These are phyloP conservation scores for Pseudocercospora macadamiae DNA, from an alignment of 2,329 filamentous ascomycete species.

Conservation along the genomic window DNA sequence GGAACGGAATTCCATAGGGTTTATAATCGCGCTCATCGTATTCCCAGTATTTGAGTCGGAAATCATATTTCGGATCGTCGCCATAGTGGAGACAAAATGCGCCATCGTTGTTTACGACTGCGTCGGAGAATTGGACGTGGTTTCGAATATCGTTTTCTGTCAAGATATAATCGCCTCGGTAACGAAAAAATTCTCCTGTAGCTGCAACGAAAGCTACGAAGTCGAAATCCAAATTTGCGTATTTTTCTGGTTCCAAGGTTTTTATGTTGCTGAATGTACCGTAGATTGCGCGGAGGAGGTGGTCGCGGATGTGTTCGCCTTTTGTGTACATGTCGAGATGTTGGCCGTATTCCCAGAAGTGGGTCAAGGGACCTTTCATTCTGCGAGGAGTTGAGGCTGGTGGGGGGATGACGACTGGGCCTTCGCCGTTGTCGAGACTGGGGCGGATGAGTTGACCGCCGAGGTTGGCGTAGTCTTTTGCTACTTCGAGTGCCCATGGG, in stretches of 20 bases:
- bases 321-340: not conserved
- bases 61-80: not conserved
- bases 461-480: constrained; percentile 13
- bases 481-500: constrained; percentile 12
- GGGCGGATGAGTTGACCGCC: constrained; percentile 8
- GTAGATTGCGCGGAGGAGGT: constrained; percentile 3
- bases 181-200: not conserved
- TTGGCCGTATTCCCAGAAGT: constrained; percentile 9
- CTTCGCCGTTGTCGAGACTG: constrained; percentile 7
- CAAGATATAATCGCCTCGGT: constrained; percentile 3
- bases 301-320: constrained; percentile 1
- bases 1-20: not conserved
- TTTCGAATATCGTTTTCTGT: not conserved
- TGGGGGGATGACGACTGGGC: not conserved
- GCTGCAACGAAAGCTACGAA: constrained; percentile 1
- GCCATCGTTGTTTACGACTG: not conserved
- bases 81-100: not conserved
- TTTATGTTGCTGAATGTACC: constrained; percentile 3
- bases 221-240: not conserved
- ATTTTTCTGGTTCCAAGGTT: not conserved
- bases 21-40: not conserved
- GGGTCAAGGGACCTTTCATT: not conserved
- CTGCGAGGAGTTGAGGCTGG: not conserved
- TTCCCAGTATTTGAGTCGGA: not conserved
- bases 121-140: not conserved